Percentiles rank a stretch among this genome's conserved stretches.
Evolutionary conservation across 2,329 filamentous ascomycete species (phyloP).

Genomic region (Diaporthe velutina): DNA sequence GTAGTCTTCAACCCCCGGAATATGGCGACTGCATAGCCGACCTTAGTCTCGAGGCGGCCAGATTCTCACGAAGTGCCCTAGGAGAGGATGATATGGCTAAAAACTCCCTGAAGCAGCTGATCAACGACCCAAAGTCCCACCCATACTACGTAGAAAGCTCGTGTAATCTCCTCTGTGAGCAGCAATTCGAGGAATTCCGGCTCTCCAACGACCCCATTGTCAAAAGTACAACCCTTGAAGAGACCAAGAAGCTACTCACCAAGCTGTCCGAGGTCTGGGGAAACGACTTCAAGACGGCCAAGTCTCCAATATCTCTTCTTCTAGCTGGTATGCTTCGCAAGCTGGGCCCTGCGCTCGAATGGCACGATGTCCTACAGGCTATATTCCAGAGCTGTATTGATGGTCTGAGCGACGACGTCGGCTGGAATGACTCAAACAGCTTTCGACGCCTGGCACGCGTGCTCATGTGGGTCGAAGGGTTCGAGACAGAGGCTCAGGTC

Average conservation of each 20-base stretch:
- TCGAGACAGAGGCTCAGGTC: slow-evolving; percentile 42
- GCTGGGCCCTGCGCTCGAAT: slow-evolving; percentile 40
- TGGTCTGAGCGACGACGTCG: slow-evolving; percentile 31
- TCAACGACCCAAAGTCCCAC: not conserved
- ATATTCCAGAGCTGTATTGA: slow-evolving; percentile 39
- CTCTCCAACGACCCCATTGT: not conserved
- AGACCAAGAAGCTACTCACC: not conserved
- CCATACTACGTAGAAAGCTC: not conserved
- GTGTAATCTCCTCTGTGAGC: not conserved
- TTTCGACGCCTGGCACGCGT: slow-evolving; percentile 41
- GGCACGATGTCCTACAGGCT: slow-evolving; percentile 39
- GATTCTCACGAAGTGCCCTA: not conserved
- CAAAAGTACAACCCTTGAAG: not conserved
- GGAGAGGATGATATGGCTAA: slow-evolving; percentile 8
- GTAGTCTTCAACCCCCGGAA: not conserved
- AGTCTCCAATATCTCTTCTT: slow-evolving; percentile 33
- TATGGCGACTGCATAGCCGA: not conserved
- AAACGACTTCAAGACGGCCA: not conserved
- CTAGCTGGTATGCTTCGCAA: slow-evolving; percentile 41
- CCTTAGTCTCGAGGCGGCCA: not conserved
- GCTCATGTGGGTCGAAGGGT: slow-evolving; percentile 39
- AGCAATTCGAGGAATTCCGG: slow-evolving; percentile 29
- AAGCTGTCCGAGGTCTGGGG: not conserved
- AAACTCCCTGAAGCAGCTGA: slow-evolving; percentile 4
- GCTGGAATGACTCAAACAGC: slow-evolving; percentile 41